Evolutionary conservation across 495 filamentous ascomycete genomes (phyloP).

Genomic region (Neurospora sp.): DNA sequence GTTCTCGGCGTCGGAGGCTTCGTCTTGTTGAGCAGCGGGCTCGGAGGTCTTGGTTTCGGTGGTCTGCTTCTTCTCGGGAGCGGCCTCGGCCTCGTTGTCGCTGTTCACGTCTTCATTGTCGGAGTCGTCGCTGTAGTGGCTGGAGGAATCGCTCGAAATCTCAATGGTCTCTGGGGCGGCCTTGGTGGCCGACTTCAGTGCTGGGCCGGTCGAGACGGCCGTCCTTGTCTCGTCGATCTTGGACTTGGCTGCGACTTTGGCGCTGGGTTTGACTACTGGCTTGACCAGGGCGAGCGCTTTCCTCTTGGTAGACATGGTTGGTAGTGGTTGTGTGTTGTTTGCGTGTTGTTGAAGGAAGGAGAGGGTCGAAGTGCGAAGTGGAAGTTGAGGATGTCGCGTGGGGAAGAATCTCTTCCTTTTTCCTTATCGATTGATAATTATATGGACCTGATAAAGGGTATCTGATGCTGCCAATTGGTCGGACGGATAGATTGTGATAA

Average conservation of each 20-base stretch:
- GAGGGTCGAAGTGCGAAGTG: background rate
- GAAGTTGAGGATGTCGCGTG: background rate
- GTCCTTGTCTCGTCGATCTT: constrained; percentile 67
- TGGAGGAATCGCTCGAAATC: constrained; percentile 46
- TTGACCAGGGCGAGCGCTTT: constrained; percentile 37
- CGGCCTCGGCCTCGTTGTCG: constrained; percentile 12
- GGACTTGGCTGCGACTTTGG: constrained; percentile 47
- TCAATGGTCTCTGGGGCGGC: constrained; percentile 30
- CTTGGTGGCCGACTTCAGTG: constrained; percentile 17
- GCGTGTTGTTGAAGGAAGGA: background rate
- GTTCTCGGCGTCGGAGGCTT: constrained; percentile 28
- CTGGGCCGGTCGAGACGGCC: constrained; percentile 40
- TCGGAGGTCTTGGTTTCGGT: background rate
- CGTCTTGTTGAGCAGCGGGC: background rate
- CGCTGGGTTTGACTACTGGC: constrained; percentile 46
- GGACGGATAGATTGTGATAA: background rate
- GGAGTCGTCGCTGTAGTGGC: constrained; percentile 28
- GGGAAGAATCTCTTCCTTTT: background rate
- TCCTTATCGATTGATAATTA: constrained; percentile 1
- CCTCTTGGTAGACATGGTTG: constrained; percentile 42
- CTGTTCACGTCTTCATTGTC: constrained; percentile 24
- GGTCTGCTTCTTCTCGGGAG: background rate
- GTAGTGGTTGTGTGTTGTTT: background rate
- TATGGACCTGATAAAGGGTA: background rate
- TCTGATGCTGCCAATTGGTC: background rate